phyloP scores from a whole-genome alignment of 2,329 filamentous ascomycete genomes.

The Microsporum canis region DNA sequence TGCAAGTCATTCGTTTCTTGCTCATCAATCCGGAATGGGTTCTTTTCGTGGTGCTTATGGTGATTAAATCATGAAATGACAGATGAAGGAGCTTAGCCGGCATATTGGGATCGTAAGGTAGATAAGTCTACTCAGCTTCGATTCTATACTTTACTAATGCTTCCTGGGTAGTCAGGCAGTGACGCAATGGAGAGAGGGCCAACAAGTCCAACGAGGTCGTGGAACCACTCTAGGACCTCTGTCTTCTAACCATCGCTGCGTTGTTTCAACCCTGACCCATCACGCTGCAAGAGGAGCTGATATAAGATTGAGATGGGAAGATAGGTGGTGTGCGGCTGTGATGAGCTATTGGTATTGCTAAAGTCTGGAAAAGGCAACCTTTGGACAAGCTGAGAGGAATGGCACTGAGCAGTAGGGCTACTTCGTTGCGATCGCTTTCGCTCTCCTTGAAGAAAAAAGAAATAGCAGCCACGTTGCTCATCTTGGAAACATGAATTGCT shows the following conservation, averaged over 20 bases:
- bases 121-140: neutral
- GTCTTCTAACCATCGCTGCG: neutral
- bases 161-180: neutral
- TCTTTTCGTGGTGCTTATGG: neutral
- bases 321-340: neutral
- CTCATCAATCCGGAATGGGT: neutral
- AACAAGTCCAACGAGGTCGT: neutral
- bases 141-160: neutral
- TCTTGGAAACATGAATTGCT: slow-evolving; percentile 5
- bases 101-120: neutral
- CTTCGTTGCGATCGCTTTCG: slow-evolving; percentile 8
- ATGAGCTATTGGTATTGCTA: neutral
- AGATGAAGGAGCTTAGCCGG: neutral
- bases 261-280: neutral
- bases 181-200: neutral
- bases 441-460: slow-evolving; percentile 21
- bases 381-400: neutral
- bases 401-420: slow-evolving; percentile 3
- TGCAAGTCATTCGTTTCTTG: neutral
- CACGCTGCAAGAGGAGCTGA: neutral
- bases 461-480: slow-evolving; percentile 10
- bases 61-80: neutral
- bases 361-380: neutral
- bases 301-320: neutral
- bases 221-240: neutral